Conservation (phyloP, 192 early-diverging fungal species). For the Linnemannia elongata region DNA sequence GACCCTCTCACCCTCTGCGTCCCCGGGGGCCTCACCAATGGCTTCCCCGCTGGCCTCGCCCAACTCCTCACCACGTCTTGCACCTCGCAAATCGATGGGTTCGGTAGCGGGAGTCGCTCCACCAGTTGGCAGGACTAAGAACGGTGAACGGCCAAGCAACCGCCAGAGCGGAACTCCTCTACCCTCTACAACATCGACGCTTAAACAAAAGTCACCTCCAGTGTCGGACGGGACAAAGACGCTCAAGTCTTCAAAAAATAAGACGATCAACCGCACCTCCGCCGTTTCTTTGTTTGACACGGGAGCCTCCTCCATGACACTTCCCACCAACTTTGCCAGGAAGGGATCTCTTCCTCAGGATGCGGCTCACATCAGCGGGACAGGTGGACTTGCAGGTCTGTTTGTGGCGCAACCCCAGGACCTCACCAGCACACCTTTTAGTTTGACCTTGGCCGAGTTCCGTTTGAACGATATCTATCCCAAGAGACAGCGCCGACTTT, state of each 20-base stretch:
- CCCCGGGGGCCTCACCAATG: slow-evolving; percentile 28
- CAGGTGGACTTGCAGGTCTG: slow-evolving; percentile 31
- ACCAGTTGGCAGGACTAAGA: background rate
- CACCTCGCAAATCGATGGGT: slow-evolving; percentile 10
- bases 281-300: slow-evolving; percentile 38
- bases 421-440: slow-evolving; percentile 43
- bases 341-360: slow-evolving; percentile 48
- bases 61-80: slow-evolving; percentile 26
- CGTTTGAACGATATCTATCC: slow-evolving; percentile 54
- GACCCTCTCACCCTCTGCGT: slow-evolving; percentile 19
- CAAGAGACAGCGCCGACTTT: slow-evolving; percentile 44
- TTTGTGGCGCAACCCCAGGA: slow-evolving; percentile 41
- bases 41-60: slow-evolving; percentile 33
- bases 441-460: slow-evolving; percentile 59
- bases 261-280: slow-evolving; percentile 41
- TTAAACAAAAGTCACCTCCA: slow-evolving; percentile 14
- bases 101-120: slow-evolving; percentile 8
- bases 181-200: background rate
- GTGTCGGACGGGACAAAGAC: slow-evolving; percentile 23
- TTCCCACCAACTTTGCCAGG: slow-evolving; percentile 50
- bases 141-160: slow-evolving; percentile 18
- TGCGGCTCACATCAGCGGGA: slow-evolving; percentile 7
- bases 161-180: background rate
- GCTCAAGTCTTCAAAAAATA: slow-evolving; percentile 42
- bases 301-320: slow-evolving; percentile 27